These are phyloP conservation scores for Daedalea quercina DNA, from an alignment of 768 basidiomycete genomes.

Conservation along the genomic window DNA sequence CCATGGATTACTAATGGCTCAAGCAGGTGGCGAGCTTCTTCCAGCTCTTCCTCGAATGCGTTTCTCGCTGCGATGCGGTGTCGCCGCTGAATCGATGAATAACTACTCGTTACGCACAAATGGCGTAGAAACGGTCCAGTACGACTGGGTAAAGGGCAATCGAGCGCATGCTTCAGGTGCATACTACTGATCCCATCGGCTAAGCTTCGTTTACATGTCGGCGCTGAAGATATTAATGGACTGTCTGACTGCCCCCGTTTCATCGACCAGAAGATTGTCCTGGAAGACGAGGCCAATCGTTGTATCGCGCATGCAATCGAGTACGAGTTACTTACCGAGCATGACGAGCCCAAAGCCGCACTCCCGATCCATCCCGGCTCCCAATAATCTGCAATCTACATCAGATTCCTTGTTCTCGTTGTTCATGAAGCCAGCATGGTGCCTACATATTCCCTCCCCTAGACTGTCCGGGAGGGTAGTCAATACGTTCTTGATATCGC, in stretches of 20 bases:
- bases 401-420: neutral
- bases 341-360: constrained; percentile 30
- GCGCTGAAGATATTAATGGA: constrained; percentile 23
- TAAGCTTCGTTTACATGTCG: constrained; percentile 14
- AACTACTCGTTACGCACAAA: no score
- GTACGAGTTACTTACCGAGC: constrained; percentile 19
- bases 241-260: constrained; percentile 33
- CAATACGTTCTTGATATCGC: constrained; percentile 42
- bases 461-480: constrained; percentile 27
- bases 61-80: constrained; percentile 48
- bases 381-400: constrained; percentile 42
- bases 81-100: constrained; percentile 49
- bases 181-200: no score
- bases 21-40: constrained; percentile 60
- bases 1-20: constrained; percentile 2
- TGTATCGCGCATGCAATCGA: neutral
- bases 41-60: constrained; percentile 52
- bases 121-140: no score
- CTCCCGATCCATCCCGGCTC: constrained; percentile 62
- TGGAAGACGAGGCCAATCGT: constrained; percentile 11
- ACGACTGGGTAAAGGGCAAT: no score
- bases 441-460: constrained; percentile 36
- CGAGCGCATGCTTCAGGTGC: no score
- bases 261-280: constrained; percentile 46
- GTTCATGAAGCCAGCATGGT: neutral